Evolutionary conservation across 2,329 filamentous ascomycete species (phyloP).

Genomic region (Fusarium sp.): DNA sequence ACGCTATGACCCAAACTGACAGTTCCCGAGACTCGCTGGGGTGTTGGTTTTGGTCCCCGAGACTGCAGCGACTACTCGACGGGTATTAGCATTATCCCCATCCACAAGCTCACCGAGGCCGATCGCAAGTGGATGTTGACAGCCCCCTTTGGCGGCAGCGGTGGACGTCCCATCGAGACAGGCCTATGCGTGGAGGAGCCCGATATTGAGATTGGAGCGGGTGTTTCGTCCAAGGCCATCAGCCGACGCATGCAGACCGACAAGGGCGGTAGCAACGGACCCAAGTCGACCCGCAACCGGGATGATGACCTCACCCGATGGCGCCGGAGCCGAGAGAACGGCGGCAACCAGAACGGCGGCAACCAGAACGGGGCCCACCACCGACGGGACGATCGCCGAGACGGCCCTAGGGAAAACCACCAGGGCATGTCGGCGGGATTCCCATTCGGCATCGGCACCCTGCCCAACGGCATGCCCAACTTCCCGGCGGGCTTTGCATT

Average conservation of each 20-base stretch:
- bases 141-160: constrained; percentile 92
- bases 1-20: constrained; percentile 41
- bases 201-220: constrained; percentile 97
- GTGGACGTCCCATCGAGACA: constrained; percentile 81
- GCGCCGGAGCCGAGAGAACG: constrained; percentile 50
- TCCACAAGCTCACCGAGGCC: constrained; percentile 91
- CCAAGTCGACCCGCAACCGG: constrained; percentile 68
- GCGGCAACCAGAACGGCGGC: constrained; percentile 33
- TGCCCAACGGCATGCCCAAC: constrained; percentile 58
- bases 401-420: constrained; percentile 41
- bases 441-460: constrained; percentile 55
- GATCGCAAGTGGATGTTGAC: constrained; percentile 98
- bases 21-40: constrained; percentile 84
- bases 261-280: constrained; percentile 73
- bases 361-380: constrained; percentile 37
- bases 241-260: constrained; percentile 77
- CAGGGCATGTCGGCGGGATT: constrained; percentile 46
- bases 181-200: constrained; percentile 96
- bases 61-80: constrained; percentile 97
- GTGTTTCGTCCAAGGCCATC: constrained; percentile 93
- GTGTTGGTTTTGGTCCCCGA: constrained; percentile 94
- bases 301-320: constrained; percentile 52
- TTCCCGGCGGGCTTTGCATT: constrained; percentile 56
- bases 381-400: constrained; percentile 38
- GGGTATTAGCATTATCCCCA: constrained; percentile 93